Evolutionary conservation across 202 grass and related monocot species (phyloP).

Genomic region (Musa balbisiana): DNA sequence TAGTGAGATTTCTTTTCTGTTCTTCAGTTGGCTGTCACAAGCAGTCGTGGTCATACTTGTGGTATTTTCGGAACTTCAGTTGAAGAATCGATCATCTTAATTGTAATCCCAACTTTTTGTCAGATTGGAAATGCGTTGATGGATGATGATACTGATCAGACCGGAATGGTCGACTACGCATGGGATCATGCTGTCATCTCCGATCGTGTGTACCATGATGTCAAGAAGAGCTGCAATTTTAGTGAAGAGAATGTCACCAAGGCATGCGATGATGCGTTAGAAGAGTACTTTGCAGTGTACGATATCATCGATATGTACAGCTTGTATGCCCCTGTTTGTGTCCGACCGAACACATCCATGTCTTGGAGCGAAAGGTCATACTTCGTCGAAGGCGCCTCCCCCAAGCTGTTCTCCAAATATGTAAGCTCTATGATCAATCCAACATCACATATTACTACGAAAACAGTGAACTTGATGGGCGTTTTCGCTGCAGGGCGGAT

Average conservation of each 20-base stretch:
- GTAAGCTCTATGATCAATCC: background rate
- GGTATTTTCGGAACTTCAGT: background rate
- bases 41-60: background rate
- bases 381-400: background rate
- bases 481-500: background rate
- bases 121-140: constrained; percentile 37
- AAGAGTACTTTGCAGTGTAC: constrained; percentile 8
- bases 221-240: constrained; percentile 32
- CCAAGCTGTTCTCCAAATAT: constrained; percentile 5
- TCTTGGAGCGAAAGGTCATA: background rate
- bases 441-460: background rate
- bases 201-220: constrained; percentile 17
- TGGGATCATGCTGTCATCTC: constrained; percentile 61
- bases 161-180: constrained; percentile 44
- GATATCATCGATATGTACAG: constrained; percentile 46
- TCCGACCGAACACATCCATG: background rate
- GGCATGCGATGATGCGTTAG: background rate
- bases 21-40: background rate
- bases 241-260: background rate
- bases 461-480: background rate
- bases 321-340: constrained; percentile 41
- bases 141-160: constrained; percentile 37
- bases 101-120: background rate
- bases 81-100: no score
- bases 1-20: background rate